Percentiles rank a stretch among this genome's conserved stretches.
Evolutionary conservation across 176 grass and related monocot species (phyloP).

Genomic region (maize (Zea mays)): DNA sequence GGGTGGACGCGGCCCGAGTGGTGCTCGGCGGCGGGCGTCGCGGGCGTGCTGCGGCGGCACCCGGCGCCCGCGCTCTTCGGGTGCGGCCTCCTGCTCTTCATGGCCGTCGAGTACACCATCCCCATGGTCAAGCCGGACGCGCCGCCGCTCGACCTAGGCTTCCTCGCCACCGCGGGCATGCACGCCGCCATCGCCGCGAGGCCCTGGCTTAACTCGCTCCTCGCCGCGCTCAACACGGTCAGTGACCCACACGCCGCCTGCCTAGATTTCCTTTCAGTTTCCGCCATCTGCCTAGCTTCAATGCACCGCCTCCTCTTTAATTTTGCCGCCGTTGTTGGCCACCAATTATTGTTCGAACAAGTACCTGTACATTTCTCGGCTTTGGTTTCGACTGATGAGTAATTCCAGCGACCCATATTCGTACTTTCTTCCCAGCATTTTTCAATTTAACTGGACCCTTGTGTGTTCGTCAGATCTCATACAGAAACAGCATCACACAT

Average conservation of each 20-base stretch:
- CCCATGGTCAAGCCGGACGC: conserved; percentile 65
- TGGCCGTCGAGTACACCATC: conserved; percentile 94
- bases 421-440: neutral
- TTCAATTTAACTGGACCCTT: no score
- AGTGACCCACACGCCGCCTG: neutral
- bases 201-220: conserved; percentile 71
- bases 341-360: neutral
- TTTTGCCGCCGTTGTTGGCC: neutral
- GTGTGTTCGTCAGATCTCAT: neutral
- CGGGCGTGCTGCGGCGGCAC: conserved; percentile 40
- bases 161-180: conserved; percentile 51
- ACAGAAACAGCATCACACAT: neutral
- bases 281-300: neutral
- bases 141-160: conserved; percentile 79
- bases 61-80: conserved; percentile 54
- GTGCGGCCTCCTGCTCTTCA: conserved; percentile 68
- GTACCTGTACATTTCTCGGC: neutral
- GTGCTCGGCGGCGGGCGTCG: conserved; percentile 31
- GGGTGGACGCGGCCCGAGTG: conserved; percentile 30
- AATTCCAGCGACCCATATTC: neutral
- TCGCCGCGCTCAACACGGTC: conserved; percentile 92
- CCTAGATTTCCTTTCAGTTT: no score
- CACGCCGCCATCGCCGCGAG: conserved; percentile 53
- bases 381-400: neutral
- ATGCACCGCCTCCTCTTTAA: neutral